These are phyloP conservation scores for Apiotrichum gamsii DNA, from an alignment of 1,284 basidiomycete genomes.

Conservation along the genomic window DNA sequence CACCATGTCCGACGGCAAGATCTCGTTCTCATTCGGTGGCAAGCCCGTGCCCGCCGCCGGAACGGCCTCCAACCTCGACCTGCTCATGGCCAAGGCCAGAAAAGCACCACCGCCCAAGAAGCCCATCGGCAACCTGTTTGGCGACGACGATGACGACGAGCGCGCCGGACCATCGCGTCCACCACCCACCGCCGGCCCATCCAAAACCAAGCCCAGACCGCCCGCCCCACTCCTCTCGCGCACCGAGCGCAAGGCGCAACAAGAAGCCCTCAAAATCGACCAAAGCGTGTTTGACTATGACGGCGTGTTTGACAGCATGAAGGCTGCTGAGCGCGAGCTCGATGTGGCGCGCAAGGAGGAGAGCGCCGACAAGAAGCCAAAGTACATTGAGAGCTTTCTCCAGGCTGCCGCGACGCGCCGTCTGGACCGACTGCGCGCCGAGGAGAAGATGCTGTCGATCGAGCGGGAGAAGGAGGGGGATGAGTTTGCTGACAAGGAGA, in stretches of 20 bases:
- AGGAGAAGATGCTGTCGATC: constrained; percentile 94
- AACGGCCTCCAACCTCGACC: constrained; percentile 32
- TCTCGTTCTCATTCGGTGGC: constrained; percentile 41
- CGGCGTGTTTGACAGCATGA: constrained; percentile 93
- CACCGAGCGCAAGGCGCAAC: constrained; percentile 44
- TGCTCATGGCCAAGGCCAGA: constrained; percentile 37
- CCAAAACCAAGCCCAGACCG: not conserved
- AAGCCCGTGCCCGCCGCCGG: not conserved
- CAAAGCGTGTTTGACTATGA: constrained; percentile 90
- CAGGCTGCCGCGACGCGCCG: constrained; percentile 78
- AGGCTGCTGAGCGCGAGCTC: constrained; percentile 67
- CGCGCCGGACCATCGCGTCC: constrained; percentile 8
- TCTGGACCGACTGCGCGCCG: constrained; percentile 85
- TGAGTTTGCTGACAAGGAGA: constrained; percentile 88
- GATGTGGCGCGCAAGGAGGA: constrained; percentile 65
- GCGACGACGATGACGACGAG: constrained; percentile 37
- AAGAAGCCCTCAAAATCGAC: constrained; percentile 73
- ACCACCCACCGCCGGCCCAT: constrained; percentile 1
- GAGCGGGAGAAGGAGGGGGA: constrained; percentile 92
- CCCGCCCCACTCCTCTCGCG: constrained; percentile 24
- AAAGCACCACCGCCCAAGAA: constrained; percentile 12
- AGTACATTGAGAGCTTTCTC: constrained; percentile 81
- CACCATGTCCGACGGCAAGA: constrained; percentile 30
- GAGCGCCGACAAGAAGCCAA: constrained; percentile 76
- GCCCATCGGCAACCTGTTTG: constrained; percentile 14